Conservation (phyloP, 108 stramenopile genomes). For the Skeletonema costatum region DNA sequence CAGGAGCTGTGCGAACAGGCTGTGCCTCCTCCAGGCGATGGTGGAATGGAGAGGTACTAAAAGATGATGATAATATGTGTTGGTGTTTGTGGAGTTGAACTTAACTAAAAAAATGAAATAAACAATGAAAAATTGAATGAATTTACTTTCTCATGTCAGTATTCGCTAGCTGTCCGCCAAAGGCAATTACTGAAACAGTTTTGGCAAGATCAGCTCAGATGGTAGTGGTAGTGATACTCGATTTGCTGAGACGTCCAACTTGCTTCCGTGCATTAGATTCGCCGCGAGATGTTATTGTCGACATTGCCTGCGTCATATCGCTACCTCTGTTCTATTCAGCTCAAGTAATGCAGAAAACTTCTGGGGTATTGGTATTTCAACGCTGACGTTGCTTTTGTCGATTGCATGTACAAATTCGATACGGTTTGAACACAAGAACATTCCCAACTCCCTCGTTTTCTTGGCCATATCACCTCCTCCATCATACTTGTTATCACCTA, state of each 20-base stretch:
- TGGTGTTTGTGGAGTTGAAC: background rate
- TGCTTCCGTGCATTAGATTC: no score
- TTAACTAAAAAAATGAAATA: background rate
- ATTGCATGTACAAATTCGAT: conserved; percentile 26
- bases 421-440: conserved; percentile 43
- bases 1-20: conserved; percentile 55
- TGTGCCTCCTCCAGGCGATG: background rate
- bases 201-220: no score
- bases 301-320: background rate
- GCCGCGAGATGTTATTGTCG: no score
- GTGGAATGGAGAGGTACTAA: background rate
- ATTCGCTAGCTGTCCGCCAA: no score
- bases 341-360: conserved; percentile 5
- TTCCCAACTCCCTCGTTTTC: conserved; percentile 8
- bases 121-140: background rate
- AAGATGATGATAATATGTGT: background rate
- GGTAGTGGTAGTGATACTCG: no score
- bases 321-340: background rate
- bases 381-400: background rate
- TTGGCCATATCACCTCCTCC: background rate
- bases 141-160: background rate
- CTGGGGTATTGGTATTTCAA: conserved; percentile 1
- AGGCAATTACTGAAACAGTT: no score
- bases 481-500: conserved; percentile 42
- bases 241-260: no score